Base-by-base conservation (phyloP, 2,329 filamentous ascomycete genomes). In the Monilinia vaccinii-corymbosi region DNA sequence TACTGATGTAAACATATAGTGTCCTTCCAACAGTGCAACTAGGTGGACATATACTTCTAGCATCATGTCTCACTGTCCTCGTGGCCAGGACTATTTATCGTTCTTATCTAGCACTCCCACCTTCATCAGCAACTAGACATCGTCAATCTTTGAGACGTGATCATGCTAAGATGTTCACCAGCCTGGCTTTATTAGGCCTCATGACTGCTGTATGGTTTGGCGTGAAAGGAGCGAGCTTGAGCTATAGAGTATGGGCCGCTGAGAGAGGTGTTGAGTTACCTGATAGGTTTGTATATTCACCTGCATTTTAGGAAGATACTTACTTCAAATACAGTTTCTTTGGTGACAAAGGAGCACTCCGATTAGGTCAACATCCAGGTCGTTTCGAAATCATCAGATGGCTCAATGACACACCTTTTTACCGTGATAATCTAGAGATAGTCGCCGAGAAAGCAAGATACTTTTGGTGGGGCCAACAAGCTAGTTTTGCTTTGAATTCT, bases 391-490 rank as follows among this genome's bases (percentile, higher is more conserved):
- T 68, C 10, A 62, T 65, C 6, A 64, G 64, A 63, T 71, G 69
- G 69, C 65, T 71, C 10, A 65, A 63, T 32, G 69, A 71, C 38
- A 68, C 65, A 21, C 59, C 66, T 18, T 61, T 69, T 36, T 70
- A 71, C 50, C 64, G 61, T 50, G 68, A 68, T 48, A 58, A 78
- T 13, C 75, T 83, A 60, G 78, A 81, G 62, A 80, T 83, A 28
- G 73, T 83, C 5, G 75, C 80, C 8, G 79, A 80, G 66, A 80
- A 77, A 53, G 75, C 78, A 4, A 77, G 79, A 52, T 78, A 81
- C 18, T 79, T 83, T 67, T 83, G 83, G 78, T 86, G 84, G 80
- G 81, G 79, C 8, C 81, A 82, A 62, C 83, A 87, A 71, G 75
- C 82, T 47, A 81, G 83, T 61, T 73, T 82, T 14, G 79, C 77